These are phyloP conservation scores for Marasmius sp. DNA, from an alignment of 1,284 basidiomycete species.

Conservation along the genomic window DNA sequence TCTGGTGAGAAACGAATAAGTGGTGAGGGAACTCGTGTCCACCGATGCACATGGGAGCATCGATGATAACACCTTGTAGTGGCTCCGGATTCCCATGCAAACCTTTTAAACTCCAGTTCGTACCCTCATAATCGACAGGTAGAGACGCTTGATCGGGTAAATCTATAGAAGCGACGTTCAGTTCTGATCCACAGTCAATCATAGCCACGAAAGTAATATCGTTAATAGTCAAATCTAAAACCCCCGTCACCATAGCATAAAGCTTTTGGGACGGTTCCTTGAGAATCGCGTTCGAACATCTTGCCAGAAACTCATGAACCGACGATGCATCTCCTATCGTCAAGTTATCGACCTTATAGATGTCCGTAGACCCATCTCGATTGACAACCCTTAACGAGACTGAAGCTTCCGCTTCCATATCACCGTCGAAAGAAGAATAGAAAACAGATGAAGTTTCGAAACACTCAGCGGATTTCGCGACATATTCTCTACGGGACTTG, in stretches of 20 bases:
- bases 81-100: constrained; percentile 22
- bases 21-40: constrained; percentile 27
- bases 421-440: not conserved
- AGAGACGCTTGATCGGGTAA: constrained; percentile 12
- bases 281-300: not conserved
- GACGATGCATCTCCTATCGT: not conserved
- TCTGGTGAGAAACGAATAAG: constrained; percentile 21
- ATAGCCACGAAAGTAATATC: constrained; percentile 8
- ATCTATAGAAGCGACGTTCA: constrained; percentile 17
- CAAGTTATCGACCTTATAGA: not conserved
- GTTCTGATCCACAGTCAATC: constrained; percentile 24
- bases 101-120: constrained; percentile 27
- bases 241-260: constrained; percentile 12
- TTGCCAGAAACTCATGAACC: not conserved
- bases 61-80: constrained; percentile 21
- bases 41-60: constrained; percentile 20
- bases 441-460: not conserved
- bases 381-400: not conserved
- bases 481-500: not conserved
- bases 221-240: not conserved
- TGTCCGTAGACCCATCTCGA: not conserved
- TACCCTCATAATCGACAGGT: constrained; percentile 23
- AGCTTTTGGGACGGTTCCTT: not conserved
- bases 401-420: not conserved
- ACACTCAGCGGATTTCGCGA: not conserved